Evolutionary conservation across 2,329 filamentous ascomycete genomes (phyloP).

Genomic region (Alternaria sp.): DNA sequence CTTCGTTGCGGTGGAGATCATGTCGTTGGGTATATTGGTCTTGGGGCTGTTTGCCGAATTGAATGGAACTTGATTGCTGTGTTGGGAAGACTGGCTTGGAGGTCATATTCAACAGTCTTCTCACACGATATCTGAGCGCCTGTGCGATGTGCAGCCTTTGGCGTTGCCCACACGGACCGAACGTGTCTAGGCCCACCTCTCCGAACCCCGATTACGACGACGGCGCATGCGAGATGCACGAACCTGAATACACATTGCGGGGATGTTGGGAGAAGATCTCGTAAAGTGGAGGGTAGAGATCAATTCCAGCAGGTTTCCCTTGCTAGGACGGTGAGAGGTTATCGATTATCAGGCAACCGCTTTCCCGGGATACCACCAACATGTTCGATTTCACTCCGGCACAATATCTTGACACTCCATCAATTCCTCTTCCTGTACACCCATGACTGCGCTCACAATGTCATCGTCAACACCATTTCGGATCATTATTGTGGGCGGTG

Average conservation of each 20-base stretch:
- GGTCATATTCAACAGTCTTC: background rate
- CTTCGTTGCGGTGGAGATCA: conserved; percentile 22
- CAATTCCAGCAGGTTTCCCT: background rate
- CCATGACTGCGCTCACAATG: conserved; percentile 3
- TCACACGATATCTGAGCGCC: background rate
- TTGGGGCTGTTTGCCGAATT: background rate
- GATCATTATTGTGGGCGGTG: conserved; percentile 42
- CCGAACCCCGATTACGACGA: background rate
- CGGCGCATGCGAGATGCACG: background rate
- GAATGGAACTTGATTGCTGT: background rate
- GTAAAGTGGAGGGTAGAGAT: background rate
- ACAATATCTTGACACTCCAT: background rate
- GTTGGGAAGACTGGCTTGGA: background rate
- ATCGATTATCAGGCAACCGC: background rate
- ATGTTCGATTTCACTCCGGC: background rate
- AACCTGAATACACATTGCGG: background rate
- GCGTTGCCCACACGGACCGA: background rate
- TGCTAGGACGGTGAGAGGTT: background rate
- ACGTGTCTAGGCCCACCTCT: background rate
- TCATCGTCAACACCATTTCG: conserved; percentile 30
- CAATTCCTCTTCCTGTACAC: background rate
- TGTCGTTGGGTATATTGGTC: conserved; percentile 1
- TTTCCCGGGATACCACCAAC: background rate
- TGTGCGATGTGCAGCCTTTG: background rate
- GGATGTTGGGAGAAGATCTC: background rate